Evolutionary conservation across 2,329 filamentous ascomycete species (phyloP).

Genomic region (Diaporthe longicolla): DNA sequence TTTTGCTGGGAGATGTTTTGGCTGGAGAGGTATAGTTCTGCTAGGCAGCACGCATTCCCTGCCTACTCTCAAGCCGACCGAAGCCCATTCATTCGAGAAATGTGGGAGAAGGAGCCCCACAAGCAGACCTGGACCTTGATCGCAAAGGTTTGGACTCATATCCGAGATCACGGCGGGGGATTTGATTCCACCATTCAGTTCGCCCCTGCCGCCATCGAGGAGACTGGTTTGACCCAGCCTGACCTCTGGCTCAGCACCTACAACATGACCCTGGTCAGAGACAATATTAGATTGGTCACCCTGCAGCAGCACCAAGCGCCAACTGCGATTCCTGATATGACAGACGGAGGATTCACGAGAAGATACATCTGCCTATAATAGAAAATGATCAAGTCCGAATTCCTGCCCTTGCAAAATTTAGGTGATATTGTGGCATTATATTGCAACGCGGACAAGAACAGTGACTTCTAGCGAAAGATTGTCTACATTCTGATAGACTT

Average conservation of each 20-base stretch:
- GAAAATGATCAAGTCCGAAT: too few species aligned
- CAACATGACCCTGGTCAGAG: background rate
- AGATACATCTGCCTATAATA: background rate
- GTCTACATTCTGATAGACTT: too few species aligned
- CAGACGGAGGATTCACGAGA: background rate
- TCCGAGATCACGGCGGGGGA: constrained; percentile 27
- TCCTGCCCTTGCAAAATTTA: background rate
- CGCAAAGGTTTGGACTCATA: constrained; percentile 34
- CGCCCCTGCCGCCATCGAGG: background rate
- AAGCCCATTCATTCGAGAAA: constrained; percentile 1
- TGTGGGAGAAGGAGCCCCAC: constrained; percentile 18
- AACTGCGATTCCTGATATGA: background rate
- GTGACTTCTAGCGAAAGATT: too few species aligned
- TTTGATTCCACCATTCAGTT: background rate
- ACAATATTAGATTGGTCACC: background rate
- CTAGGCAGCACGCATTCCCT: background rate
- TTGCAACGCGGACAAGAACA: too few species aligned
- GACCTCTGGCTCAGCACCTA: constrained; percentile 2
- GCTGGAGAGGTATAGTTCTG: background rate
- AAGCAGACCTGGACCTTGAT: constrained; percentile 33
- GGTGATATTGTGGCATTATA: too few species aligned
- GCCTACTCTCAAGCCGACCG: background rate
- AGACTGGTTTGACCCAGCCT: constrained; percentile 15
- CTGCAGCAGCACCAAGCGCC: background rate
- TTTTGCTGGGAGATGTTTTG: background rate